These are phyloP conservation scores for Penicillium sp. DNA, from an alignment of 2,329 filamentous ascomycete species.

Conservation along the genomic window DNA sequence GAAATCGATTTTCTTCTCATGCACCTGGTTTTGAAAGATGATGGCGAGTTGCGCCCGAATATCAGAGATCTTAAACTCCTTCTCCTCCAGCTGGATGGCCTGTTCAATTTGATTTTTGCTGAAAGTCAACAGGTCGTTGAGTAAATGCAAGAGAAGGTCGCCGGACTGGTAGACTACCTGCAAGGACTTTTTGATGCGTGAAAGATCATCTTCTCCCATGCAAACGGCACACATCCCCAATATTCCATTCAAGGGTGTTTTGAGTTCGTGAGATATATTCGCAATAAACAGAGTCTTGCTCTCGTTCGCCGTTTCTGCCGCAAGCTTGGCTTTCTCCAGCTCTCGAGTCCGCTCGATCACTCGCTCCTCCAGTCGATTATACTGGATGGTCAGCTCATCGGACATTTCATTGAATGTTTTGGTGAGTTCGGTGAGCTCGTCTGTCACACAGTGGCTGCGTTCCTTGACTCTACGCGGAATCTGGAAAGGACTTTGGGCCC, in stretches of 20 bases:
- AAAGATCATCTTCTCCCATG: slow-evolving; percentile 83
- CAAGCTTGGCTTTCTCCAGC: slow-evolving; percentile 85
- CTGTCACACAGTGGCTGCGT: slow-evolving; percentile 71
- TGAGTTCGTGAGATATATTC: slow-evolving; percentile 80
- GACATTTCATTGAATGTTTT: slow-evolving; percentile 91
- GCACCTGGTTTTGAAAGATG: slow-evolving; percentile 88
- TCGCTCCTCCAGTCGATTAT: slow-evolving; percentile 78
- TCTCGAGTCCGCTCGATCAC: slow-evolving; percentile 80
- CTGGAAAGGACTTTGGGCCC: slow-evolving; percentile 58
- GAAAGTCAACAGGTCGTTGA: slow-evolving; percentile 88
- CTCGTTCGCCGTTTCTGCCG: slow-evolving; percentile 91
- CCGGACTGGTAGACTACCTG: slow-evolving; percentile 87
- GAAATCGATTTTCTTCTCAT: slow-evolving; percentile 74
- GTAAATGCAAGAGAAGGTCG: slow-evolving; percentile 78
- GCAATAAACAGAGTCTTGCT: slow-evolving; percentile 95
- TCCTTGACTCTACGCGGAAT: slow-evolving; percentile 82
- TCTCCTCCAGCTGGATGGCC: slow-evolving; percentile 76
- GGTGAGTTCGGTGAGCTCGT: slow-evolving; percentile 82
- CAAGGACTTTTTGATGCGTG: slow-evolving; percentile 76
- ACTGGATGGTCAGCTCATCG: slow-evolving; percentile 84
- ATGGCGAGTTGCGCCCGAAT: slow-evolving; percentile 78
- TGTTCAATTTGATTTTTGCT: slow-evolving; percentile 94
- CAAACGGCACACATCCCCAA: slow-evolving; percentile 89
- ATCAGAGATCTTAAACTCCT: slow-evolving; percentile 81
- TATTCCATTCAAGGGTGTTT: slow-evolving; percentile 90